phyloP scores from a whole-genome alignment of 1,284 basidiomycete genomes.

The Malassezia arunalokei region DNA sequence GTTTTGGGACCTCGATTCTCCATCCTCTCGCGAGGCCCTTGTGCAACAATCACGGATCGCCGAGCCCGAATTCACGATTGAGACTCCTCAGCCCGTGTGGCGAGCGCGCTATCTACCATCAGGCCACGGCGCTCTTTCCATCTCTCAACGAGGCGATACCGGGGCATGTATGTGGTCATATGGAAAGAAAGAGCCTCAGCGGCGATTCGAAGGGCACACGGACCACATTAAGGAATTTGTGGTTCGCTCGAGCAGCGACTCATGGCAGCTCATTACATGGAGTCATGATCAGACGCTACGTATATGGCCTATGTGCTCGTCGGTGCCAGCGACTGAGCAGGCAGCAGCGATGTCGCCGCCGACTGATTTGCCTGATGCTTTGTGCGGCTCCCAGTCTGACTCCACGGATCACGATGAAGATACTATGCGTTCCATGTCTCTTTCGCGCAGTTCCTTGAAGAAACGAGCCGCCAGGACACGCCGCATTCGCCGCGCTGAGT shows the following conservation, averaged over 20 bases:
- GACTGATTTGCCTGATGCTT: too few species aligned
- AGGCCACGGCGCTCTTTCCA: constrained; percentile 71
- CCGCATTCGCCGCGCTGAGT: too few species aligned
- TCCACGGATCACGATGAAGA: too few species aligned
- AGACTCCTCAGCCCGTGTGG: constrained; percentile 82
- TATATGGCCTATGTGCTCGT: constrained; percentile 59
- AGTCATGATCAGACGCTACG: constrained; percentile 82
- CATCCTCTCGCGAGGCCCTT: constrained; percentile 26
- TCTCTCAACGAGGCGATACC: constrained; percentile 79
- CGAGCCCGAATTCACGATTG: constrained; percentile 50
- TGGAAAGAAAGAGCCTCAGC: constrained; percentile 53
- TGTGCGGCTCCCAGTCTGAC: too few species aligned
- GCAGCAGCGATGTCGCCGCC: constrained; percentile 41
- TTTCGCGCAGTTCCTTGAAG: too few species aligned
- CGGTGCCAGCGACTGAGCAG: constrained; percentile 53
- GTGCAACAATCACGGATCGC: constrained; percentile 33
- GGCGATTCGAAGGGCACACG: constrained; percentile 72
- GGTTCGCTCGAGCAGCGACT: constrained; percentile 61
- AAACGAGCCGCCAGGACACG: too few species aligned
- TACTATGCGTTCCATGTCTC: too few species aligned
- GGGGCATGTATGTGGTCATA: constrained; percentile 70
- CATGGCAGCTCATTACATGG: constrained; percentile 68
- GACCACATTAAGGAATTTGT: constrained; percentile 98
- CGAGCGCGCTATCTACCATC: constrained; percentile 84
- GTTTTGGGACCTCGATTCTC: constrained; percentile 34